Base-by-base conservation (phyloP, 768 basidiomycete genomes). In the Suillus lakei region DNA sequence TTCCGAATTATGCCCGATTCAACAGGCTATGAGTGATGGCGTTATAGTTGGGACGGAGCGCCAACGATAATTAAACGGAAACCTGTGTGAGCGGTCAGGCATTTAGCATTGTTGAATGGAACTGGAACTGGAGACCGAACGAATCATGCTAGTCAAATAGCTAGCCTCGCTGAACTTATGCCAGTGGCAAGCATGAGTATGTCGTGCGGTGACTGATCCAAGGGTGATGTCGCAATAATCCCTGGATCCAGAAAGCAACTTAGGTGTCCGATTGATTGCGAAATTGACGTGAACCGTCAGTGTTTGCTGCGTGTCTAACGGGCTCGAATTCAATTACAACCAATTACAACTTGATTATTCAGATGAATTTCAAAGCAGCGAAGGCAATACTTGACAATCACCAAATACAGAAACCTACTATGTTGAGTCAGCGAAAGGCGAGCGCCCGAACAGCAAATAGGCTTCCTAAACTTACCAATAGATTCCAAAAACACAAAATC, bases 161-260 rank as follows among this genome's bases (percentile, higher is more conserved):
- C 76, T 36, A 71, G 69, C 65, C 41, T 34, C 56, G 68, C 58
- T 63, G 69, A 68, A 75, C 38, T 73, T 73, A 77, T 76, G 76
- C 72, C 64, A 66, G 75, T 76, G 76, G 73, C 64, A 66, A 68
- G 69, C 75, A 78, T 69, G 74, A 72, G 61, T 70, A 72, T 68
- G 68, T 75, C 75, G 77, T 74, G 76, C 76, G 76, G 74, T 59
- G 77, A 78, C 68, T 74, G 77, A 76, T 77, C 62, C 2, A 64
- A 76, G 68, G 64, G 48, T 69, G 73, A 75, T 74, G 72, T 59
- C 58, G 36, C 58, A 59, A 38, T 41, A 38, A 39, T 59, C 38
- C 26, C 56, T 41, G 38, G 58, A 59, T 28, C 18, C 58, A 59
- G 28, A 50, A 18, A 54, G 38, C 26, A 28, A 5, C 23, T 10